phyloP scores from a whole-genome alignment of 2,329 filamentous ascomycete species.

The Mariannaea sp. region DNA sequence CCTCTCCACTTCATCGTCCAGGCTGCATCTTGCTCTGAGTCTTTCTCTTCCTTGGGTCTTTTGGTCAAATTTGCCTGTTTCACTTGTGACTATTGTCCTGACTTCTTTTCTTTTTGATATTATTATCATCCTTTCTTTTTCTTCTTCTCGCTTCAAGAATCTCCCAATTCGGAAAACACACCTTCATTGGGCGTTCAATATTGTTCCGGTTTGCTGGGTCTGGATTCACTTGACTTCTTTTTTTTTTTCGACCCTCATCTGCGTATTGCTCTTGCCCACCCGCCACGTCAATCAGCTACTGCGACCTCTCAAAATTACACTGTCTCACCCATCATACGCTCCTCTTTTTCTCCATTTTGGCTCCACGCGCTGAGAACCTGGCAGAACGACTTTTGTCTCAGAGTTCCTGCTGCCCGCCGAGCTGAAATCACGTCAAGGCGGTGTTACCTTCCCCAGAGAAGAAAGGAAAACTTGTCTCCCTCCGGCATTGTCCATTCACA shows the following conservation, averaged over 20 bases:
- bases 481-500: not conserved
- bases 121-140: not conserved
- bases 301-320: constrained; percentile 7
- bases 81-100: not conserved
- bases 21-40: constrained; percentile 9
- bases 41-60: constrained; percentile 2
- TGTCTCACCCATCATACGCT: constrained; percentile 14
- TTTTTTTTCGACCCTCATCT: not conserved
- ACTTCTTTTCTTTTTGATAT: constrained; percentile 1
- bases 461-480: constrained; percentile 1
- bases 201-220: constrained; percentile 6
- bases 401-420: not conserved
- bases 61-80: not conserved
- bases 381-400: constrained; percentile 7
- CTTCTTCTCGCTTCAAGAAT: not conserved
- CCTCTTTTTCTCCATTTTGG: not conserved
- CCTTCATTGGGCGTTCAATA: not conserved
- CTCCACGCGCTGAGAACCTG: not conserved
- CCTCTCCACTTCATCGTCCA: constrained; percentile 5
- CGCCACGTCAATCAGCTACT: constrained; percentile 3
- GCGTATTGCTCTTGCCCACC: not conserved
- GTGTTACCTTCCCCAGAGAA: constrained; percentile 1
- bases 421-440: constrained; percentile 3
- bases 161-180: constrained; percentile 1
- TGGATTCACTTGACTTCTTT: constrained; percentile 6